Conservation (phyloP, 2,329 filamentous ascomycete species). For the Cryphonectria naterciae region DNA sequence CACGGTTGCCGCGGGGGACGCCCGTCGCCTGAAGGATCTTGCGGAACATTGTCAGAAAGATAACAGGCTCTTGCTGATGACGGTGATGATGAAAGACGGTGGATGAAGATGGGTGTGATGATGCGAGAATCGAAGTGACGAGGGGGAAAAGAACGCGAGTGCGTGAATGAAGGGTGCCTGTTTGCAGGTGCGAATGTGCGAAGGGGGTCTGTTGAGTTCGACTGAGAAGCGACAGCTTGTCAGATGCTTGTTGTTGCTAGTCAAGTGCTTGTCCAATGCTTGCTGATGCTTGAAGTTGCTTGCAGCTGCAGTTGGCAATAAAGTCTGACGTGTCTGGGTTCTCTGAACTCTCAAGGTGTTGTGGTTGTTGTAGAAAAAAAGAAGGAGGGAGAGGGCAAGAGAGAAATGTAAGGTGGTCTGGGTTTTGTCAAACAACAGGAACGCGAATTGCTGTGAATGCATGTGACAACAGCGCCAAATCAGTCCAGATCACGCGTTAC, state of each 20-base stretch:
- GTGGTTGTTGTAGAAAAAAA: background rate
- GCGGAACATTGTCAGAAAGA: conserved; percentile 13
- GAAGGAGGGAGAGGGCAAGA: background rate
- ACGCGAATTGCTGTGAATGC: background rate
- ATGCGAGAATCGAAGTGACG: background rate
- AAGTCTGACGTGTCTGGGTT: background rate
- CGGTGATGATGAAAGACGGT: background rate
- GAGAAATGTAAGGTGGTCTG: background rate
- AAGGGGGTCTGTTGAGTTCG: background rate
- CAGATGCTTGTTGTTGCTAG: background rate
- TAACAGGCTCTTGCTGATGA: conserved; percentile 2
- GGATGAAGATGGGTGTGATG: too few species aligned
- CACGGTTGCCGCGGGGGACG: conserved; percentile 9
- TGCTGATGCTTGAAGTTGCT: background rate
- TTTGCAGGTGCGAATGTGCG: conserved; percentile 12
- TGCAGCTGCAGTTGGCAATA: conserved; percentile 1
- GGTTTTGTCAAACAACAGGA: background rate
- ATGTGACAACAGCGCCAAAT: background rate
- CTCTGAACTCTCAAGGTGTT: conserved; percentile 8
- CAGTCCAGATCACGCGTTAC: background rate
- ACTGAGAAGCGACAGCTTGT: background rate
- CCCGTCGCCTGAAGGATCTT: conserved; percentile 3
- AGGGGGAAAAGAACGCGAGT: background rate
- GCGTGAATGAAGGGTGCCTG: background rate
- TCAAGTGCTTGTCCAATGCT: conserved; percentile 1